Conservation (phyloP, 2,329 filamentous ascomycete genomes). For the Pseudogymnoascus destructans region DNA sequence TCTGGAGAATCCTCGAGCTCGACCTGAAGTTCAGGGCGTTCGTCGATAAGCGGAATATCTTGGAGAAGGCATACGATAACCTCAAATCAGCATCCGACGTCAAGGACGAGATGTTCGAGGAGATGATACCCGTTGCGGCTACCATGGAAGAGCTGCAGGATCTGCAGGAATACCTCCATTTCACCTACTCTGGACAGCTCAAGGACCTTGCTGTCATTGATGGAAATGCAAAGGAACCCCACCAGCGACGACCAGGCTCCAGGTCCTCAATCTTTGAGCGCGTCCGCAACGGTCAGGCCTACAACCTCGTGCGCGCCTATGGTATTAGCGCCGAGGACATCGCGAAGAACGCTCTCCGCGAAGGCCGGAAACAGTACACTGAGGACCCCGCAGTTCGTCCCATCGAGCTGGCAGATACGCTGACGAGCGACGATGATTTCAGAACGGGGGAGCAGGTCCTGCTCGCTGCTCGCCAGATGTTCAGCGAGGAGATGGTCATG, state of each 20-base stretch:
- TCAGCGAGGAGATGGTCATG: slow-evolving; percentile 76
- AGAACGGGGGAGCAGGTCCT: slow-evolving; percentile 64
- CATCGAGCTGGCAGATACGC: slow-evolving; percentile 72
- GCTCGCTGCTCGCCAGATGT: slow-evolving; percentile 71
- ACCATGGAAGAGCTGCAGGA: slow-evolving; percentile 96
- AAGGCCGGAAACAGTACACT: slow-evolving; percentile 65
- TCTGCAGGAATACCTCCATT: slow-evolving; percentile 90
- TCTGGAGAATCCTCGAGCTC: slow-evolving; percentile 90
- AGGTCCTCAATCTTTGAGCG: slow-evolving; percentile 73
- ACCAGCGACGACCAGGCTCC: slow-evolving; percentile 61
- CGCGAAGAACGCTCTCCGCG: slow-evolving; percentile 70
- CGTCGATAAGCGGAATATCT: slow-evolving; percentile 76
- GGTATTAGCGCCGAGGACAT: slow-evolving; percentile 83
- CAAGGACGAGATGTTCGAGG: slow-evolving; percentile 62
- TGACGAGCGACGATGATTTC: slow-evolving; percentile 60
- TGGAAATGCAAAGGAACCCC: slow-evolving; percentile 48
- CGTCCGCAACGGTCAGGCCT: slow-evolving; percentile 66
- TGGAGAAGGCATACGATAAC: slow-evolving; percentile 67
- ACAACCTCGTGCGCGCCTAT: slow-evolving; percentile 74
- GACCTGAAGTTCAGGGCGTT: slow-evolving; percentile 92
- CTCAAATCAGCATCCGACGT: slow-evolving; percentile 49
- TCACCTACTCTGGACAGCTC: slow-evolving; percentile 74
- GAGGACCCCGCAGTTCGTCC: slow-evolving; percentile 74
- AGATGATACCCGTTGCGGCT: slow-evolving; percentile 65
- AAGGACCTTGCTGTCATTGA: slow-evolving; percentile 62